Evolutionary conservation across 345 rosid species (phyloP), one percentile per base, ranked within the genome.

Genomic region (Salix udensis): DNA sequence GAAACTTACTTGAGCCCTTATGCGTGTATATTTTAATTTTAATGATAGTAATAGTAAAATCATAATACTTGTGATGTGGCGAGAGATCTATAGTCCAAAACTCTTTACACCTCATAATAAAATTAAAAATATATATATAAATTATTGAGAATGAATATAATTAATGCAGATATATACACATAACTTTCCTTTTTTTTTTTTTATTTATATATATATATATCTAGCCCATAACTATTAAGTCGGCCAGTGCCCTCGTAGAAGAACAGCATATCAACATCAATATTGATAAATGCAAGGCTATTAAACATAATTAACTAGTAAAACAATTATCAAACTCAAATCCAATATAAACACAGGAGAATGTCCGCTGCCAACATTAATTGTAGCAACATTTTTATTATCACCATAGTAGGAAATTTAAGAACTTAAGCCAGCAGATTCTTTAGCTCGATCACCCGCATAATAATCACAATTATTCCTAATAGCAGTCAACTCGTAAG

Each of bases 401-500:
- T 10, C 62, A 58, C 2, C 23, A 53, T 21, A 53, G 4, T 0
- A 10, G 15, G 62, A n/a, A 3, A 8, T n/a, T 58, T 10, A 55
- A 55, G 62, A 58, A 23, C 28, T 58, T 3, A 9, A 58, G 4
- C 6, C 46, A 39, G 19, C 28, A 39, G 50, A 36, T 11, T 18
- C 5, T 13, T 23, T 58, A 44, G 44, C 52, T 23, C 42, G 48
- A 64, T 30, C 48, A 31, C 8, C 23, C 0, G 30, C 26, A 7
- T 10, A 24, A 11, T 19, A 7, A 11, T 6, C 52, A n/a, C 98
- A 95, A 60, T 81, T 15, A 73, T 88, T 89, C 82, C 92, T 67
- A 6, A 84, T 19, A 1, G 91, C 90, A 1, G 87, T 87, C 50
- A 95, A 88, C 65, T 89, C 84, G 67, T 81, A 91, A 10, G 99